Evolutionary conservation across 1,284 basidiomycete genomes (phyloP).

Genomic region (Cutaneotrichosporon sp.): DNA sequence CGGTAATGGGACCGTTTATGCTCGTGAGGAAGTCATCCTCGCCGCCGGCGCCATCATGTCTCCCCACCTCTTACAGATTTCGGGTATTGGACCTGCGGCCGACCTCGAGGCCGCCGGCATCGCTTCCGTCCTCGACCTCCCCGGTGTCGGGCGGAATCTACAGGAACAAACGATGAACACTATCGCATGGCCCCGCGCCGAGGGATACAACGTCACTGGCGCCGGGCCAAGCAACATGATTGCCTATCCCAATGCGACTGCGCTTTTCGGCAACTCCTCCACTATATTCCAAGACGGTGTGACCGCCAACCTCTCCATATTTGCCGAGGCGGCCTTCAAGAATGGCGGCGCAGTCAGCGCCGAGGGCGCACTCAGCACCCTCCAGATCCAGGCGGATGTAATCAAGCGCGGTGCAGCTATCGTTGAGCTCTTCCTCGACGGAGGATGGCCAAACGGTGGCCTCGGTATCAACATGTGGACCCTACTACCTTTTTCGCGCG

Average conservation of each 20-base stretch:
- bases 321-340: slow-evolving; percentile 27
- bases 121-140: slow-evolving; percentile 56
- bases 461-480: slow-evolving; percentile 41
- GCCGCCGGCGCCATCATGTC: slow-evolving; percentile 64
- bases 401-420: slow-evolving; percentile 42
- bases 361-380: slow-evolving; percentile 30
- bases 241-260: slow-evolving; percentile 34
- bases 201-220: slow-evolving; percentile 29
- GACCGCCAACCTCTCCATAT: slow-evolving; percentile 2
- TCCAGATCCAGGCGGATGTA: slow-evolving; percentile 34
- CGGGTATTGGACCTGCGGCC: slow-evolving; percentile 66
- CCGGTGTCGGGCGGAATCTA: slow-evolving; percentile 68
- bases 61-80: slow-evolving; percentile 66
- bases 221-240: slow-evolving; percentile 29
- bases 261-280: slow-evolving; percentile 14
- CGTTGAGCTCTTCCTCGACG: slow-evolving; percentile 43
- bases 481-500: slow-evolving; percentile 49
- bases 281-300: not conserved
- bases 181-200: slow-evolving; percentile 35
- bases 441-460: slow-evolving; percentile 33
- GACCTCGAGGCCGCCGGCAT: slow-evolving; percentile 62
- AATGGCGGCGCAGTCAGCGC: slow-evolving; percentile 32
- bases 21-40: slow-evolving; percentile 57
- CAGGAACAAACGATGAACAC: slow-evolving; percentile 62
- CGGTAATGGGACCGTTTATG: slow-evolving; percentile 56